Percentiles rank a stretch among this genome's conserved stretches.
Evolutionary conservation across 2,329 filamentous ascomycete species (phyloP).

Genomic region (Ophiostoma sp.): DNA sequence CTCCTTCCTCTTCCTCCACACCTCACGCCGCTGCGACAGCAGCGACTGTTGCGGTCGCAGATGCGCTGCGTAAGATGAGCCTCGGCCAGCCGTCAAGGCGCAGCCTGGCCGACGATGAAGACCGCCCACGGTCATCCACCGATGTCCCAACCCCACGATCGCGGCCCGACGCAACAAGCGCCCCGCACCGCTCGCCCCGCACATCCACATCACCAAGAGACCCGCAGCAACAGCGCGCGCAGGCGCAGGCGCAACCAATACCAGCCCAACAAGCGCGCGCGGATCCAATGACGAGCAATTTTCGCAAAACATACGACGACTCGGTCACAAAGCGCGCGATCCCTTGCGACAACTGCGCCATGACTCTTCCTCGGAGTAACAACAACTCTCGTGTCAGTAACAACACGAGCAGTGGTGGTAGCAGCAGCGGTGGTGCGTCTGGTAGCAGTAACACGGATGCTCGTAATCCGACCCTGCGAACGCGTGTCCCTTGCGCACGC

Average conservation of each 20-base stretch:
- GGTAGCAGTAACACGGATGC: constrained; percentile 32
- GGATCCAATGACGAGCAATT: constrained; percentile 36
- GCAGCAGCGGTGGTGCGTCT: constrained; percentile 4
- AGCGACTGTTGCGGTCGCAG: constrained; percentile 42
- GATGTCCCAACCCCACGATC: constrained; percentile 12
- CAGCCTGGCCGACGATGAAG: constrained; percentile 11
- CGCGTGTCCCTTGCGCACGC: constrained; percentile 60
- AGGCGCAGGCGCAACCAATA: not conserved
- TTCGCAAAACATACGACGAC: constrained; percentile 64
- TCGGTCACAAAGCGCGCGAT: constrained; percentile 63
- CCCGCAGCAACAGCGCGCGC: constrained; percentile 24
- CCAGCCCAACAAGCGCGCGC: not conserved
- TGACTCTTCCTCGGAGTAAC: constrained; percentile 55
- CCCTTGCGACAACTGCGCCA: constrained; percentile 68
- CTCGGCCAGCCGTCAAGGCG: constrained; percentile 36
- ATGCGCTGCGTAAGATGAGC: constrained; percentile 51
- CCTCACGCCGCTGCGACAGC: constrained; percentile 39
- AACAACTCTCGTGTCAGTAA: not conserved
- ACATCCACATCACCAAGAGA: not conserved
- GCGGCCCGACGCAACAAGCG: constrained; percentile 13
- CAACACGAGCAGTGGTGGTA: too few species aligned
- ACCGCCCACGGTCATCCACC: not conserved
- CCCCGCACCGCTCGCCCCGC: not conserved
- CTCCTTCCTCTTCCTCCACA: constrained; percentile 34
- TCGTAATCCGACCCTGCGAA: constrained; percentile 59